A percentile compares a stretch with the other conserved stretches of the same genome.
phyloP scores from a whole-genome alignment of 108 stramenopile species.

The Cyclotella atomus region DNA sequence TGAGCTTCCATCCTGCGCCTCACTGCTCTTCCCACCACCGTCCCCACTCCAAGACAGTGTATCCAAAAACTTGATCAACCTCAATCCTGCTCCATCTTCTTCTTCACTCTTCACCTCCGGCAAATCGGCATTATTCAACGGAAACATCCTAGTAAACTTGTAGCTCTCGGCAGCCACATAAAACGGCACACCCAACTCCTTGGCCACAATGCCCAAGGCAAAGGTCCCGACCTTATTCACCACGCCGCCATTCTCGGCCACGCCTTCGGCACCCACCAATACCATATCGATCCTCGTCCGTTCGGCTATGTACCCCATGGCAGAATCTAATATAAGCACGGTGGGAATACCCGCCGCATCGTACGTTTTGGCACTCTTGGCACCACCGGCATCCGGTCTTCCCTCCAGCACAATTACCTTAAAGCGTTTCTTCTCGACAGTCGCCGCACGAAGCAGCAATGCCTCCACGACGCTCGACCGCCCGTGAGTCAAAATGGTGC shows the following conservation, averaged over 20 bases:
- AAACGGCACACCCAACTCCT: constrained; percentile 91
- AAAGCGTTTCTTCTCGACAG: constrained; percentile 77
- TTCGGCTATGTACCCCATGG: constrained; percentile 96
- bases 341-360: constrained; percentile 87
- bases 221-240: constrained; percentile 95
- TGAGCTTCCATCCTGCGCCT: neutral
- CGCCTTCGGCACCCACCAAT: constrained; percentile 95
- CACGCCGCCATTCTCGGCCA: constrained; percentile 96
- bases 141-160: constrained; percentile 97
- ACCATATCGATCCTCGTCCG: constrained; percentile 78
- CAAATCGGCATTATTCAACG: constrained; percentile 92
- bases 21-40: constrained; percentile 10
- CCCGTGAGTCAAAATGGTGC: constrained; percentile 92
- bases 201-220: constrained; percentile 85
- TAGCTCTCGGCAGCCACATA: constrained; percentile 98
- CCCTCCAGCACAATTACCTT: constrained; percentile 90
- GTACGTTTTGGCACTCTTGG: constrained; percentile 74
- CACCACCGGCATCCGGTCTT: constrained; percentile 89
- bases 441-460: constrained; percentile 78
- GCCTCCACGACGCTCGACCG: constrained; percentile 87
- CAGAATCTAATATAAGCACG: constrained; percentile 90
- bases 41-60: constrained; percentile 53
- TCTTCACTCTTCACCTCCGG: constrained; percentile 47
- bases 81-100: constrained; percentile 14
- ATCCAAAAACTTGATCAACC: constrained; percentile 58